Evolutionary conservation across 2,329 filamentous ascomycete genomes (phyloP).

Genomic region (Helotiales sp.): DNA sequence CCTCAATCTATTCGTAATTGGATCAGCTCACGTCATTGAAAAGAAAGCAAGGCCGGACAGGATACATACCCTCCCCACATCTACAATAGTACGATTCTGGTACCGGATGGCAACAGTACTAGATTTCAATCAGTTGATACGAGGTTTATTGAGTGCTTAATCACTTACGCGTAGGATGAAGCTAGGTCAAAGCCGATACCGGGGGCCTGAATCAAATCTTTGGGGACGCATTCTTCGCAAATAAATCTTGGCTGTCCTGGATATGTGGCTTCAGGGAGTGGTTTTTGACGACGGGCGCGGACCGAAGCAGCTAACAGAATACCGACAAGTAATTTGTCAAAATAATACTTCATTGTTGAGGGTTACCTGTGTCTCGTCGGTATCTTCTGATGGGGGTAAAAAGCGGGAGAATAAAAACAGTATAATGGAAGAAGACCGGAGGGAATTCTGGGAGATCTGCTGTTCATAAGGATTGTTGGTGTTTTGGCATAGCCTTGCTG

Average conservation of each 20-base stretch:
- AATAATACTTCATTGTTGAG: background rate
- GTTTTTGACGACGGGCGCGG: background rate
- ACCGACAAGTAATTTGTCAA: background rate
- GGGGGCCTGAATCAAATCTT: conserved; percentile 14
- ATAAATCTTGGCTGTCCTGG: background rate
- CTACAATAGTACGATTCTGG: conserved; percentile 16
- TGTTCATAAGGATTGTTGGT: background rate
- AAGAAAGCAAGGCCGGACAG: background rate
- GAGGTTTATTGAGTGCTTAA: background rate
- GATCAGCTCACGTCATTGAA: background rate
- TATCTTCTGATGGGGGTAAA: background rate
- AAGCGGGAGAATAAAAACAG: background rate
- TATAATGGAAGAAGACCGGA: background rate
- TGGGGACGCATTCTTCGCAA: conserved; percentile 22
- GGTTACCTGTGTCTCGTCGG: background rate
- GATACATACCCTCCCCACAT: conserved; percentile 18
- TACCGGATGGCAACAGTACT: conserved; percentile 27
- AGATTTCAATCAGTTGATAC: background rate
- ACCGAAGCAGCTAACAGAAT: background rate
- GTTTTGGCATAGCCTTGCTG: background rate
- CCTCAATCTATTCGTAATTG: conserved; percentile 9
- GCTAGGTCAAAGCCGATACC: conserved; percentile 26
- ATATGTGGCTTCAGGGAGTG: background rate
- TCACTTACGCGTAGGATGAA: conserved; percentile 23
- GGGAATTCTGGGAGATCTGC: background rate